Evolutionary conservation across 108 stramenopile genomes (phyloP).

Genomic region (Pseudonitzschia multistriata): DNA sequence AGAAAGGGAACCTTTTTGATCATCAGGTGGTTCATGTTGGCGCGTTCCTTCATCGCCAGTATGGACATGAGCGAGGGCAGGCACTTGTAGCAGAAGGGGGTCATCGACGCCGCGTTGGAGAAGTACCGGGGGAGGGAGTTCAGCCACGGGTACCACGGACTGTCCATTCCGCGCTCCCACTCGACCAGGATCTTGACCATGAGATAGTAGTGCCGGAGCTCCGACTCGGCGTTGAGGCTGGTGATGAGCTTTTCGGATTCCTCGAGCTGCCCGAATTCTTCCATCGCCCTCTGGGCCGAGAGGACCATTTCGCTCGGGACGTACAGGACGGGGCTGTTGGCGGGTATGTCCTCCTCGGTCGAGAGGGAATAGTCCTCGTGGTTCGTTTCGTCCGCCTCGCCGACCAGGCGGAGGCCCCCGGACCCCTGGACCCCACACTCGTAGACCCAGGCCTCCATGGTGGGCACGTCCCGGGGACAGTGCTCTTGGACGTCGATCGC

Average conservation of each 20-base stretch:
- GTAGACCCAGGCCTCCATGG: constrained; percentile 46
- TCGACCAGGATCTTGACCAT: constrained; percentile 52
- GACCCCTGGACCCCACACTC: constrained; percentile 42
- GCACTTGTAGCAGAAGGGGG: constrained; percentile 25
- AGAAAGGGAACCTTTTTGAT: constrained; percentile 4
- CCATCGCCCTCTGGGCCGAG: constrained; percentile 31
- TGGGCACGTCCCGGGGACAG: constrained; percentile 37
- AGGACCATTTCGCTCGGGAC: constrained; percentile 48
- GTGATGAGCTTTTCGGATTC: constrained; percentile 36
- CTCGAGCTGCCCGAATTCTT: constrained; percentile 43
- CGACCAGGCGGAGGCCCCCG: constrained; percentile 38
- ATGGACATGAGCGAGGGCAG: constrained; percentile 17
- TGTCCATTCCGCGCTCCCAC: constrained; percentile 39
- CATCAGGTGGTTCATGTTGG: constrained; percentile 15
- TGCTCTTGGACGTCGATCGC: constrained; percentile 42
- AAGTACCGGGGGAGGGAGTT: constrained; percentile 54
- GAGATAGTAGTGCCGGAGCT: constrained; percentile 31
- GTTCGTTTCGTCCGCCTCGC: constrained; percentile 27
- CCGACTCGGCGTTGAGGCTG: not conserved
- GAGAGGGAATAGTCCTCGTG: constrained; percentile 14
- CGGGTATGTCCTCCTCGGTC: constrained; percentile 46
- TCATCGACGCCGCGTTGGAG: constrained; percentile 44
- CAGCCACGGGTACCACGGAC: constrained; percentile 47
- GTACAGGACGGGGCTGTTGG: constrained; percentile 36
- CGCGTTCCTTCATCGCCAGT: constrained; percentile 16